Evolutionary conservation across 2,329 filamentous ascomycete species (phyloP).

Genomic region (Aureobasidium pullulans): DNA sequence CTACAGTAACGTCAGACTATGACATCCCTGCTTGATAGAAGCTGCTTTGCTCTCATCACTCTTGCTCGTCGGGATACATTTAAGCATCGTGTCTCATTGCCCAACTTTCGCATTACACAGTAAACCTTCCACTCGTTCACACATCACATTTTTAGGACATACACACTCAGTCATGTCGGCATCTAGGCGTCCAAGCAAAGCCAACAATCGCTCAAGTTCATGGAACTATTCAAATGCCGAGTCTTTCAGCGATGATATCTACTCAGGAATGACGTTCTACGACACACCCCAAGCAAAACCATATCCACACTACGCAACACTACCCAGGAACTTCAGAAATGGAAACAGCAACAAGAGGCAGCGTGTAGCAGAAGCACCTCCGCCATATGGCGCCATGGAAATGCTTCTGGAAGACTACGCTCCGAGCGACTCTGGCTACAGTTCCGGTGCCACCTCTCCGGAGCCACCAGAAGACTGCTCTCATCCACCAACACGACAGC

Average conservation of each 20-base stretch:
- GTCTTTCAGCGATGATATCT: background rate
- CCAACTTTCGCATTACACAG: background rate
- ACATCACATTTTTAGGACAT: background rate
- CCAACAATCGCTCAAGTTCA: background rate
- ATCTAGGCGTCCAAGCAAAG: background rate
- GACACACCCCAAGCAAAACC: background rate
- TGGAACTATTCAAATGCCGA: constrained; percentile 11
- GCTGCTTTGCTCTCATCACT: background rate
- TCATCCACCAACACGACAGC: background rate
- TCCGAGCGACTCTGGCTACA: background rate
- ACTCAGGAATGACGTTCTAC: constrained; percentile 1
- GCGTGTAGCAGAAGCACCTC: background rate
- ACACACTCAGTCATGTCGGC: background rate
- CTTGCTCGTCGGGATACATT: background rate
- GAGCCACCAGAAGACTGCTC: background rate
- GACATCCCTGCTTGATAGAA: background rate
- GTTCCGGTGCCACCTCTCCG: background rate
- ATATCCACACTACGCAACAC: background rate
- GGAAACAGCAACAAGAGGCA: background rate
- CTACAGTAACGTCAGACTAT: constrained; percentile 2
- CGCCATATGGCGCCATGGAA: background rate
- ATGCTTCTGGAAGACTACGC: background rate
- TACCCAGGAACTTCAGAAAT: background rate
- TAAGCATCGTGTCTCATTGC: background rate
- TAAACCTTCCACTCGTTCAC: background rate